Evolutionary conservation across 306 rosid genomes (phyloP).

Genomic region (Corylus avellana): DNA sequence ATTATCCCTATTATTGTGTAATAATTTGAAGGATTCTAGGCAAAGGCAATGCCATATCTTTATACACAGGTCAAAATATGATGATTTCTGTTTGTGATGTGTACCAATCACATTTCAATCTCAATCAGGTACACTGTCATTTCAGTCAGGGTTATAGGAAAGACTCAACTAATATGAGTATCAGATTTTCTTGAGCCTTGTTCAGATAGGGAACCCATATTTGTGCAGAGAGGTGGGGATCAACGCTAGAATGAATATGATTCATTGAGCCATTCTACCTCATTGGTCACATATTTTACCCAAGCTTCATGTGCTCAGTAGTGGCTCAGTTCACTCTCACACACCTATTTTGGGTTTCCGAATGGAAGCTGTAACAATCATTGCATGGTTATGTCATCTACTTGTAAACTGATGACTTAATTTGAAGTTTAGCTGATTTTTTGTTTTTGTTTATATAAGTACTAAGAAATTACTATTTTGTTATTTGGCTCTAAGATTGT

Average conservation of each 20-base stretch:
- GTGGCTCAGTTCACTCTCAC: not conserved
- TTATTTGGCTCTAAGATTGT: not conserved
- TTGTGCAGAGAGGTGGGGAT: not conserved
- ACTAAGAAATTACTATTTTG: not conserved
- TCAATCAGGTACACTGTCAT: not conserved
- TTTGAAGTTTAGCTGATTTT: not conserved
- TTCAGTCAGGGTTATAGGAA: not conserved
- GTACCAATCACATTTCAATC: not conserved
- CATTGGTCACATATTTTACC: too few species aligned
- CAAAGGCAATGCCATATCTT: not conserved
- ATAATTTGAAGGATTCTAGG: not conserved
- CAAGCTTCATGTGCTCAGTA: not conserved
- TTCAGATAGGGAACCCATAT: not conserved
- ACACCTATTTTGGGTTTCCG: not conserved
- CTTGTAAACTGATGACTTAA: not conserved
- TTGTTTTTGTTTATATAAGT: not conserved
- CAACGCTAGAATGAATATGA: not conserved
- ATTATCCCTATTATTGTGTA: not conserved
- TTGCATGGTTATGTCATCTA: not conserved
- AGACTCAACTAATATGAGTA: not conserved
- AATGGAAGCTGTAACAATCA: not conserved
- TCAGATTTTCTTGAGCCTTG: not conserved
- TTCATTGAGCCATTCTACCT: not conserved
- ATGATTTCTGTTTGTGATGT: not conserved
- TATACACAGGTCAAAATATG: not conserved